Evolutionary conservation across 768 basidiomycete genomes (phyloP), one percentile per base, ranked within the genome.

Genomic region (Cystobasidium tubakii): DNA sequence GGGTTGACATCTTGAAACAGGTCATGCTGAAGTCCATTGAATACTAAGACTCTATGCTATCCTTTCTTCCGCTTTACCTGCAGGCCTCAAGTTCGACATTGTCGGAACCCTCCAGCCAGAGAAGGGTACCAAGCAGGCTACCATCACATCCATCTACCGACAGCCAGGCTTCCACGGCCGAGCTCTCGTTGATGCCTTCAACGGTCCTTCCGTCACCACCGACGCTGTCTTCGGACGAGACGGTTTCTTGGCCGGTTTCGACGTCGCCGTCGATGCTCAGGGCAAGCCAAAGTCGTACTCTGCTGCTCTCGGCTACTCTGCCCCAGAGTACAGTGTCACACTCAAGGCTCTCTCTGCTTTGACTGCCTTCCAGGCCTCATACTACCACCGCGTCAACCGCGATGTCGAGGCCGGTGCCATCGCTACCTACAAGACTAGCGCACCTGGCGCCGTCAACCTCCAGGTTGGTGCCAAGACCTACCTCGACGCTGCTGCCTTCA

Each of bases 201-300:
- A 91, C 89, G 96, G 96, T 65, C 95, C 95, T 60, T 95, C 92
- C 66, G 90, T 98, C 86, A 97, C 93, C 77, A 89, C 93, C 64
- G 96, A 99, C 83, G 86, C 91, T 75, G 96, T 95, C 78, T 80
- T 95, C 23, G 63, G 69, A 77, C 94, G 93, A 80, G 92, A 97
- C 80, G 96, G 96, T 74, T 92, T 98, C 89, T 90, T 97, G 75
- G 83, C 95, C 74, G 96, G 96, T 85, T 91, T 87, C 76, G 96
- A 99, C 86, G 89, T 92, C 44, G 87, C 92, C 65, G 98, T 98
- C 86, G 95, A 97, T 82, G 91, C 97, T 81, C 91, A 89, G 63
- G 90, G 91, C 79, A 95, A 93, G 80, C 88, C 87, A 81, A 89
- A 89, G 81, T 89, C 90, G 80, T 99, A 96, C 83, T 89, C 92